Conservation (phyloP, 257 asterid genomes). For the Nicotiana paniculata region DNA sequence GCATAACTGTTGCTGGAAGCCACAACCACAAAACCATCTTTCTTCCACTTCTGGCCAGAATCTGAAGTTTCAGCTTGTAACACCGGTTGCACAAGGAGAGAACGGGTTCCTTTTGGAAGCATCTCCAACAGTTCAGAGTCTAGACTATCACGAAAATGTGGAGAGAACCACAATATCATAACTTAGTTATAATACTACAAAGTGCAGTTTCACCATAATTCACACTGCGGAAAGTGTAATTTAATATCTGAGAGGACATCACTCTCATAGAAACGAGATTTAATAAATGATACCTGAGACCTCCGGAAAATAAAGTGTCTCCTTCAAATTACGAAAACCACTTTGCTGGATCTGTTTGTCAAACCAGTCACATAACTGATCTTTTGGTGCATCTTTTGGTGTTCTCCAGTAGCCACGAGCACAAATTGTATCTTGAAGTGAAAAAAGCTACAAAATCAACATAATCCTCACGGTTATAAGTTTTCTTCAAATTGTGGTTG, state of each 20-base stretch:
- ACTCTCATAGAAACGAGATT: neutral
- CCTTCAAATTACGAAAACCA: constrained; percentile 54
- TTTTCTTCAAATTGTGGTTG: neutral
- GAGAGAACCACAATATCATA: neutral
- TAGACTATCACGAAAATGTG: constrained; percentile 7
- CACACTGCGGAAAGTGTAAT: neutral
- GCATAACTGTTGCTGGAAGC: constrained; percentile 69
- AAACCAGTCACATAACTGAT: constrained; percentile 48
- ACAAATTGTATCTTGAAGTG: constrained; percentile 54
- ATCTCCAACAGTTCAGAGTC: constrained; percentile 55
- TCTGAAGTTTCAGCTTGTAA: constrained; percentile 16
- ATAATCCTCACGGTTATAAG: neutral
- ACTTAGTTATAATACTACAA: neutral
- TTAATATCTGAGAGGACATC: neutral
- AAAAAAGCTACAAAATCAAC: constrained; percentile 51
- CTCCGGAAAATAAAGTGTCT: constrained; percentile 57
- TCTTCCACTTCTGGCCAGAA: constrained; percentile 24
- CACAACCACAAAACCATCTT: constrained; percentile 58
- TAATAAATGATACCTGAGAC: constrained; percentile 35
- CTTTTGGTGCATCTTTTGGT: constrained; percentile 51
- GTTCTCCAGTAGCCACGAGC: constrained; percentile 89
- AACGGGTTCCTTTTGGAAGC: constrained; percentile 65
- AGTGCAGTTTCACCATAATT: neutral
- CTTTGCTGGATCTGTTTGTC: constrained; percentile 36
- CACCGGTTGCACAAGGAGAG: constrained; percentile 73